Evolutionary conservation across 352 stramenopile genomes (phyloP).

Genomic region (Thalassiosira livingstoniorum): DNA sequence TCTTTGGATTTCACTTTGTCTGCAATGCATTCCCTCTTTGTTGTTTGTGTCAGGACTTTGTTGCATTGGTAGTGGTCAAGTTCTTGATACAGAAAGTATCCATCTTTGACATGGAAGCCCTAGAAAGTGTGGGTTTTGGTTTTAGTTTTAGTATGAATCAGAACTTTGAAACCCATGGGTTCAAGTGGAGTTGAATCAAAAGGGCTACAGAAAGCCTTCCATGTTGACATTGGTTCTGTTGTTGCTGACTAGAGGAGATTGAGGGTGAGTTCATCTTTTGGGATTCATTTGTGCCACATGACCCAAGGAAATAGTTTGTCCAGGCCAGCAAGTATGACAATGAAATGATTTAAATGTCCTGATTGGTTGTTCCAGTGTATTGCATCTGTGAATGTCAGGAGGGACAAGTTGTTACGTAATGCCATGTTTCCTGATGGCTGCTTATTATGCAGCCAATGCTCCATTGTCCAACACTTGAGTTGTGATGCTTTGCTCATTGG

Average conservation of each 20-base stretch:
- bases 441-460: not conserved
- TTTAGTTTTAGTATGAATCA: not conserved
- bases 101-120: not conserved
- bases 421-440: not conserved
- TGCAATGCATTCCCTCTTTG: not conserved
- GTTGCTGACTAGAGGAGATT: conserved; percentile 36
- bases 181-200: not conserved
- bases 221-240: conserved; percentile 48
- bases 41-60: not conserved
- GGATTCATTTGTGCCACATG: conserved; percentile 41
- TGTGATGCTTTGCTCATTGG: not conserved
- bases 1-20: conserved; percentile 4
- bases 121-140: not conserved
- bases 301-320: conserved; percentile 38
- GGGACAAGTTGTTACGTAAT: conserved; percentile 2
- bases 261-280: conserved; percentile 29
- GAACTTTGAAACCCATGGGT: not conserved
- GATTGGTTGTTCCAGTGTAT: conserved; percentile 55
- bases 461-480: not conserved
- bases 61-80: not conserved
- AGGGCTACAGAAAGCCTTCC: not conserved
- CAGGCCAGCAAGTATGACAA: conserved; percentile 11
- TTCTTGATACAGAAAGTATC: not conserved
- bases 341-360: conserved; percentile 67
- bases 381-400: not conserved